phyloP scores from a whole-genome alignment of 148 eudicot species.

The Heliamphora exappendiculata region DNA sequence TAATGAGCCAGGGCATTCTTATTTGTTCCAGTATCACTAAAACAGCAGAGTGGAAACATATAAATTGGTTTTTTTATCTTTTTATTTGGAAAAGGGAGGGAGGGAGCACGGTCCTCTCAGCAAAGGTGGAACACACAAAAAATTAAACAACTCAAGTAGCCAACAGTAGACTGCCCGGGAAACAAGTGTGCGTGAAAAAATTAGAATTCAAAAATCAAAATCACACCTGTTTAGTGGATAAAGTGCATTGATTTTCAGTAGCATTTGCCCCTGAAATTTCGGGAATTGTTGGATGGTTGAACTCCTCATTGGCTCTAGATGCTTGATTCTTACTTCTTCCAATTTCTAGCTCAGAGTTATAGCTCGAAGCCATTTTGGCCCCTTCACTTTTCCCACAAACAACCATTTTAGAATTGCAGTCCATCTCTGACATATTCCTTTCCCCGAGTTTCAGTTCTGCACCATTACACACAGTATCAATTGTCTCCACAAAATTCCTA shows the following conservation, averaged over 20 bases:
- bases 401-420: conserved; percentile 12
- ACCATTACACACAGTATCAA: conserved; percentile 4
- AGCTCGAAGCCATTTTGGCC: conserved; percentile 3
- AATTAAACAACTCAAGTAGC: not conserved
- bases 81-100: not conserved
- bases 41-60: conserved; percentile 3
- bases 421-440: conserved; percentile 15
- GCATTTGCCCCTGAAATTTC: conserved; percentile 21
- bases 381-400: conserved; percentile 12
- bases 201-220: not conserved
- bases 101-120: not conserved
- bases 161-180: not conserved
- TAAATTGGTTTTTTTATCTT: not conserved
- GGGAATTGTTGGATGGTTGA: conserved; percentile 14
- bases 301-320: conserved; percentile 3
- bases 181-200: conserved; percentile 4
- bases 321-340: conserved; percentile 16
- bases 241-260: conserved; percentile 15
- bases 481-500: not conserved
- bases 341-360: conserved; percentile 5
- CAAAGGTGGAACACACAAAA: not conserved
- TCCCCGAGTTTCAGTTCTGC: conserved; percentile 11
- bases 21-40: not conserved
- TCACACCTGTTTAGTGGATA: conserved; percentile 33
- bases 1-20: not conserved